A percentile compares a stretch with the other conserved stretches of the same genome.
Evolutionary conservation across 2,329 filamentous ascomycete species (phyloP).

Genomic region (Colletotrichum sp.): DNA sequence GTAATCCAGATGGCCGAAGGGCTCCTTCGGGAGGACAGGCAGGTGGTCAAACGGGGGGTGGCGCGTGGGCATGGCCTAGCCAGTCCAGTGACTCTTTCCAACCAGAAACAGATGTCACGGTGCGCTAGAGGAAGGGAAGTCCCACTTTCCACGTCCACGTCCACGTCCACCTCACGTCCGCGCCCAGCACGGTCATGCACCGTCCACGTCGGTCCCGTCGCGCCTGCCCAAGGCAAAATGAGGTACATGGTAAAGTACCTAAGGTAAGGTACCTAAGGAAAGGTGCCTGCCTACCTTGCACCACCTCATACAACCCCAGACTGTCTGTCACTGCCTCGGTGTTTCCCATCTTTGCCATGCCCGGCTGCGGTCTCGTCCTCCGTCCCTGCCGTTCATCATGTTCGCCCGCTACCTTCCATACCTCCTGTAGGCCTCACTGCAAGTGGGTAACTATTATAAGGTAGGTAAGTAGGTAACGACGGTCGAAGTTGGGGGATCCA

Average conservation of each 20-base stretch:
- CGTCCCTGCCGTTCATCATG: not conserved
- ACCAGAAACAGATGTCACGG: slow-evolving; percentile 1
- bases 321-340: not conserved
- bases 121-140: not conserved
- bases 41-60: not conserved
- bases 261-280: not conserved
- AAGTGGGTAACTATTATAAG: not conserved
- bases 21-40: not conserved
- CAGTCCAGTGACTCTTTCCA: slow-evolving; percentile 17
- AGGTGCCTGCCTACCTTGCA: not conserved
- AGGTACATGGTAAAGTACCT: not conserved
- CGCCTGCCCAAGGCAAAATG: not conserved
- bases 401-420: not conserved
- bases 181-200: not conserved
- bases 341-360: not conserved
- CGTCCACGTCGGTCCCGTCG: not conserved
- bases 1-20: not conserved
- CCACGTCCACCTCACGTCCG: not conserved
- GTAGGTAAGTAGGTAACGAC: not conserved
- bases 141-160: slow-evolving; percentile 17
- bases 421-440: not conserved
- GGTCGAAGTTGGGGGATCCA: not conserved
- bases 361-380: not conserved
- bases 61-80: not conserved
- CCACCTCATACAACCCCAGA: not conserved